These are phyloP conservation scores for Calycina herbarum DNA, from an alignment of 2,329 filamentous ascomycete genomes.

Conservation along the genomic window DNA sequence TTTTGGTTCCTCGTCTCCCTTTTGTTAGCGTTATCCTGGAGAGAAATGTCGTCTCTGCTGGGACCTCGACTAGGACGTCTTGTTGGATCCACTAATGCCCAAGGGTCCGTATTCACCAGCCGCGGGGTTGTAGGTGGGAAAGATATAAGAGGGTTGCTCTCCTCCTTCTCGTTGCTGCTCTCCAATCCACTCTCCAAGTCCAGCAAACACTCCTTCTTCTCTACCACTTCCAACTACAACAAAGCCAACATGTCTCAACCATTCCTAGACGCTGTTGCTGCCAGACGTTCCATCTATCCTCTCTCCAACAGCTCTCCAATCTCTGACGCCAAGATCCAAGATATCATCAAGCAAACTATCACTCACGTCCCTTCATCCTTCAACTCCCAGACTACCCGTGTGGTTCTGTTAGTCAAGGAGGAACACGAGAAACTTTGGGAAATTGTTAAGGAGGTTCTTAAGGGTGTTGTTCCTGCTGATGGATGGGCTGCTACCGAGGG, in stretches of 20 bases:
- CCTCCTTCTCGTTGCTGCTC: not conserved
- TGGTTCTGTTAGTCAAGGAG: slow-evolving; percentile 74
- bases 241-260: slow-evolving; percentile 40
- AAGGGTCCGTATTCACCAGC: not conserved
- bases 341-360: slow-evolving; percentile 65
- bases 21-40: slow-evolving; percentile 16
- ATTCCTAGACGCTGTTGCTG: slow-evolving; percentile 61
- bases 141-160: slow-evolving; percentile 11
- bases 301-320: slow-evolving; percentile 65
- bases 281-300: slow-evolving; percentile 68
- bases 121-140: not conserved
- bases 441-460: slow-evolving; percentile 63
- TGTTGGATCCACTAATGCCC: not conserved
- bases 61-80: not conserved
- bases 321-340: slow-evolving; percentile 57
- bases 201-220: slow-evolving; percentile 2
- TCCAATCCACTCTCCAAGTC: not conserved
- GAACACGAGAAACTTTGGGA: slow-evolving; percentile 92
- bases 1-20: slow-evolving; percentile 18
- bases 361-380: slow-evolving; percentile 76
- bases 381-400: slow-evolving; percentile 83
- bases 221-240: not conserved
- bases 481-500: slow-evolving; percentile 26
- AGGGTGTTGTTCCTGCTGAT: slow-evolving; percentile 62
- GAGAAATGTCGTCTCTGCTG: slow-evolving; percentile 22